phyloP scores from a whole-genome alignment of 2,329 filamentous ascomycete genomes.

The Coniochaeta ligniaria region DNA sequence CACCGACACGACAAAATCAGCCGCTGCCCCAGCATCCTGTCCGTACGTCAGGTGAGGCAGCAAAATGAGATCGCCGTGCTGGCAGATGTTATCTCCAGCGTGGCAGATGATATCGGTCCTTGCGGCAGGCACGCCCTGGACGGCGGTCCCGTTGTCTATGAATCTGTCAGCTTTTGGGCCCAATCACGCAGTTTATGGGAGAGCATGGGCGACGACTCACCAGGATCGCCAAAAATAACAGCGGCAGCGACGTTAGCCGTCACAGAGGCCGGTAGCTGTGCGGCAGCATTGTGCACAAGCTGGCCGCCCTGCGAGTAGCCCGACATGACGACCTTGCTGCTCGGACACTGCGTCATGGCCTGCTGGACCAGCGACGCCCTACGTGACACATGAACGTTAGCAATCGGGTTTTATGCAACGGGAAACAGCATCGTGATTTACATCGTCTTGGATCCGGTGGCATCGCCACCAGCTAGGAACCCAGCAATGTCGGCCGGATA shows the following conservation, averaged over 20 bases:
- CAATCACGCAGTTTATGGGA: too few relatives aligned
- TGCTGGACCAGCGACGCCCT: not conserved
- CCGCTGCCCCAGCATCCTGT: slow-evolving; percentile 17
- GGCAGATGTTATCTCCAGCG: slow-evolving; percentile 16
- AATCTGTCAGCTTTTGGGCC: not conserved
- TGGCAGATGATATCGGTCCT: slow-evolving; percentile 15
- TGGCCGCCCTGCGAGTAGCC: slow-evolving; percentile 27
- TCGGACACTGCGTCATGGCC: slow-evolving; percentile 21
- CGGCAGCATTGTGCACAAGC: slow-evolving; percentile 15
- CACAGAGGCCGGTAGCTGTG: slow-evolving; percentile 9
- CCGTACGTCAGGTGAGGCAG: slow-evolving; percentile 1
- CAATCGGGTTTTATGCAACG: not conserved
- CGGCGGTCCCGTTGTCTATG: slow-evolving; percentile 8
- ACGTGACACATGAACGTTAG: not conserved
- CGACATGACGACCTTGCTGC: slow-evolving; percentile 31
- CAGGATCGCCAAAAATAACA: slow-evolving; percentile 21
- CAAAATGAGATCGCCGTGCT: slow-evolving; percentile 14
- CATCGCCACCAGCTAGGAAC: slow-evolving; percentile 38
- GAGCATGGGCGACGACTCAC: not conserved
- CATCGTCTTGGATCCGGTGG: slow-evolving; percentile 34
- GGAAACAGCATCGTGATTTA: too few relatives aligned
- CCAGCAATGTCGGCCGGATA: slow-evolving; percentile 39
- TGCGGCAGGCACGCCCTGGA: slow-evolving; percentile 8
- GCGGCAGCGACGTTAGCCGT: slow-evolving; percentile 14
- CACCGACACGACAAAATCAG: slow-evolving; percentile 14